Evolutionary conservation across 352 stramenopile genomes (phyloP).

Genomic region (Globisporangium cystogenes): DNA sequence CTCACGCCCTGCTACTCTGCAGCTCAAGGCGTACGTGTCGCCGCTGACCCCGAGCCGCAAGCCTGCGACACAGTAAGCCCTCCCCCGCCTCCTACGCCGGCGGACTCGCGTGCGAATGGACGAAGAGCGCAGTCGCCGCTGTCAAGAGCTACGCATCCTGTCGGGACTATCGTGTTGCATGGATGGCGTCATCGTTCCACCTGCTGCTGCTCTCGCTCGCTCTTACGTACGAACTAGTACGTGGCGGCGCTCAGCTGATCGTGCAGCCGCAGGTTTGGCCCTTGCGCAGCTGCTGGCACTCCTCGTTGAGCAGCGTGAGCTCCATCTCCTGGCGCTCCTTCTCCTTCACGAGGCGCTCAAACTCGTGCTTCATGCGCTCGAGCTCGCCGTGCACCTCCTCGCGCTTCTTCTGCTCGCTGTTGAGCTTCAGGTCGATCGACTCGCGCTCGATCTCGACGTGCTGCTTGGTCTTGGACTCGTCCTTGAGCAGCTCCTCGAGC

Average conservation of each 20-base stretch:
- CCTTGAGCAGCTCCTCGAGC: conserved; percentile 60
- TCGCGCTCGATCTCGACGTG: conserved; percentile 73
- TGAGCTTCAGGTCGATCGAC: conserved; percentile 62
- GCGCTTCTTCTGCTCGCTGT: conserved; percentile 46
- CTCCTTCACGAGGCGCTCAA: conserved; percentile 70
- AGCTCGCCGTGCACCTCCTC: conserved; percentile 63
- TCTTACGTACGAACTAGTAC: too few species aligned
- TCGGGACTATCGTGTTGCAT: too few species aligned
- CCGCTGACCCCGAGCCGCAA: conserved; percentile 58
- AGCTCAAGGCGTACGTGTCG: conserved; percentile 86
- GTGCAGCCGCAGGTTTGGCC: conserved; percentile 60
- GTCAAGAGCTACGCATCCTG: too few species aligned
- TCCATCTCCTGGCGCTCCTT: conserved; percentile 80
- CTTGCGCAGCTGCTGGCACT: conserved; percentile 73
- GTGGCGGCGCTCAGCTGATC: conserved; percentile 42
- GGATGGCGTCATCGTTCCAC: too few species aligned
- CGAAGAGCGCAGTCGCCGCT: too few species aligned
- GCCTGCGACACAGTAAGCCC: conserved; percentile 12
- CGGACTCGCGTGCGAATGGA: too few species aligned
- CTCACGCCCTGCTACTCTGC: conserved; percentile 1
- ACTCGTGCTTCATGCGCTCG: conserved; percentile 52
- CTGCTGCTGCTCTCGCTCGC: too few species aligned
- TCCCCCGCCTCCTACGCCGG: too few species aligned
- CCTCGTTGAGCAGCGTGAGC: conserved; percentile 68
- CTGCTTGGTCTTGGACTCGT: conserved; percentile 58